Conservation (phyloP, 2,329 filamentous ascomycete species). For the Penicillium sp. region DNA sequence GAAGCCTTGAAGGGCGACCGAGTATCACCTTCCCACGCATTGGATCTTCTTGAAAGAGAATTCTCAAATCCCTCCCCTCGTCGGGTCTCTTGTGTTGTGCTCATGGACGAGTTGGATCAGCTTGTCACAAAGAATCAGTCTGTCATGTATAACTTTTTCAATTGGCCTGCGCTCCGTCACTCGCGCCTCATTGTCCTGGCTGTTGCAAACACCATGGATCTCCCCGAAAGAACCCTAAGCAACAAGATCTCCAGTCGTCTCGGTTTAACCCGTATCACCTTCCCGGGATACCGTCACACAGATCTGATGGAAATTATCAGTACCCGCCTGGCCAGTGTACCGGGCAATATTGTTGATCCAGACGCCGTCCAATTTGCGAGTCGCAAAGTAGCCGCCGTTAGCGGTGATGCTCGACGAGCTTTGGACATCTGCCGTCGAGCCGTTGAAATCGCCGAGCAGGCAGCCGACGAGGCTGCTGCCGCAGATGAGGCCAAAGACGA, state of each 20-base stretch:
- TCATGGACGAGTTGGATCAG: conserved; percentile 98
- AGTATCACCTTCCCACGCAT: conserved; percentile 84
- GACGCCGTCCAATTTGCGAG: conserved; percentile 96
- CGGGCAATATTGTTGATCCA: conserved; percentile 83
- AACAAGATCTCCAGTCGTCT: conserved; percentile 97
- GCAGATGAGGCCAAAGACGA: conserved; percentile 29
- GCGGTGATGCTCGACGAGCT: conserved; percentile 86
- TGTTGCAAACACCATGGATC: conserved; percentile 98
- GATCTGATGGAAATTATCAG: conserved; percentile 97
- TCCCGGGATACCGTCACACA: conserved; percentile 94
- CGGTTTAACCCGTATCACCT: conserved; percentile 90
- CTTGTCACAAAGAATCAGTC: conserved; percentile 96
- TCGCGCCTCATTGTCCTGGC: conserved; percentile 93
- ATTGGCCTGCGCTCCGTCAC: conserved; percentile 91
- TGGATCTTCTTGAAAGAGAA: conserved; percentile 87
- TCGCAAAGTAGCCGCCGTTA: conserved; percentile 93
- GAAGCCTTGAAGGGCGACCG: conserved; percentile 91
- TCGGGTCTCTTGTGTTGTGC: conserved; percentile 88
- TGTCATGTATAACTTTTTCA: conserved; percentile 99
- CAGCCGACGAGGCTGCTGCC: conserved; percentile 47
- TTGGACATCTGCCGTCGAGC: conserved; percentile 93
- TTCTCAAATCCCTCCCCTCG: conserved; percentile 89
- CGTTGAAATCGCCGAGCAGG: conserved; percentile 88
- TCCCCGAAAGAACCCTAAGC: conserved; percentile 91
- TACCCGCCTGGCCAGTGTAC: conserved; percentile 84